phyloP scores from a whole-genome alignment of 1,284 basidiomycete species.

The Boletus hoseneyae region DNA sequence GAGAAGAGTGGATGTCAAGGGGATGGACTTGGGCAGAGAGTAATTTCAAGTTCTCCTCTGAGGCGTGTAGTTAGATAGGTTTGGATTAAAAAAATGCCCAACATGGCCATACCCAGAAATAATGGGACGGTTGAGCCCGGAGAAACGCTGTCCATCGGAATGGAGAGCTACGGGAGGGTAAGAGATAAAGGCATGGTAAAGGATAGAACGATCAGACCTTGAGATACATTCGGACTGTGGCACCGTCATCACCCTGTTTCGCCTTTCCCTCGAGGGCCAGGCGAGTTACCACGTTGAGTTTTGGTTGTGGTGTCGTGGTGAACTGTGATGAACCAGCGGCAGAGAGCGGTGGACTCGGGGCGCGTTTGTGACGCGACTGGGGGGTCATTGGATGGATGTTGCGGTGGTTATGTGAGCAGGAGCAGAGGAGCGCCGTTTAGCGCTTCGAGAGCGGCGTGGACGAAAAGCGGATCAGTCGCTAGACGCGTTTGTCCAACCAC shows the following conservation, averaged over 20 bases:
- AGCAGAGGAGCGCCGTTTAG: not conserved
- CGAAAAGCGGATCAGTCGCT: conserved; percentile 18
- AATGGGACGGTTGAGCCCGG: conserved; percentile 66
- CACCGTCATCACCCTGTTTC: conserved; percentile 60
- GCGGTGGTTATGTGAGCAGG: not conserved
- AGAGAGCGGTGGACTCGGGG: conserved; percentile 42
- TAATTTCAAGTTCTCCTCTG: conserved; percentile 77
- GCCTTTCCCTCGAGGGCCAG: conserved; percentile 72
- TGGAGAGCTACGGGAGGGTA: conserved; percentile 47
- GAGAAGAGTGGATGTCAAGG: conserved; percentile 61
- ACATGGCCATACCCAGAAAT: conserved; percentile 55
- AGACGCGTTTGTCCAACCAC: conserved; percentile 20
- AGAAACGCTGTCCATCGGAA: conserved; percentile 60
- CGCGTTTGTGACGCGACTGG: conserved; percentile 35
- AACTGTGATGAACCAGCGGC: conserved; percentile 35
- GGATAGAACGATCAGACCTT: conserved; percentile 47
- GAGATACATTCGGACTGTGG: conserved; percentile 67
- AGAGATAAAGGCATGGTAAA: not conserved
- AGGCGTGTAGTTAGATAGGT: not conserved
- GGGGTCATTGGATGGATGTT: conserved; percentile 7
- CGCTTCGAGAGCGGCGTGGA: conserved; percentile 12
- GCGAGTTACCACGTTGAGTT: conserved; percentile 66
- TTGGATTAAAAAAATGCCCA: not conserved
- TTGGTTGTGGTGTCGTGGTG: conserved; percentile 40
- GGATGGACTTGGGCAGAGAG: conserved; percentile 70